phyloP scores from a whole-genome alignment of 371 early-diverging fungal genomes.

The Zychaea mexicana region DNA sequence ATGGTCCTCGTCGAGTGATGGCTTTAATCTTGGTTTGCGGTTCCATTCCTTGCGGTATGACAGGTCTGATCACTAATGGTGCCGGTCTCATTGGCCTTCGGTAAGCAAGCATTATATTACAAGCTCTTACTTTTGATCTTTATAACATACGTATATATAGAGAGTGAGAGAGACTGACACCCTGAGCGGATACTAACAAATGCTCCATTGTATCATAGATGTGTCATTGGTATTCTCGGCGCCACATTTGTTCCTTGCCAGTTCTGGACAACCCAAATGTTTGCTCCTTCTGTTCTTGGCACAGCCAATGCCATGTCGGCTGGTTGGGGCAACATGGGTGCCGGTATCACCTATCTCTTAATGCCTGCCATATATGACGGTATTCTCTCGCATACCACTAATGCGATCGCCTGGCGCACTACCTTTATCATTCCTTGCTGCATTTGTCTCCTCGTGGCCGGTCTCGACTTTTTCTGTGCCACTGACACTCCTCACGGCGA shows the following conservation, averaged over 20 bases:
- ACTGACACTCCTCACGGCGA: slow-evolving; percentile 49
- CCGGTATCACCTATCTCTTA: slow-evolving; percentile 57
- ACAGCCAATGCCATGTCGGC: slow-evolving; percentile 67
- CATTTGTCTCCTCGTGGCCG: slow-evolving; percentile 45
- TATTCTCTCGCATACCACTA: slow-evolving; percentile 24
- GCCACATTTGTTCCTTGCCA: slow-evolving; percentile 74
- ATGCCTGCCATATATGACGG: slow-evolving; percentile 54
- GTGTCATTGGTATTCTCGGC: slow-evolving; percentile 60
- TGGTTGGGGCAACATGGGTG: slow-evolving; percentile 75
- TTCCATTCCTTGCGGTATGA: slow-evolving; percentile 47
- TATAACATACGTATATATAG: not conserved
- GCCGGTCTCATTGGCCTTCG: slow-evolving; percentile 44
- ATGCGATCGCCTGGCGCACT: slow-evolving; percentile 42
- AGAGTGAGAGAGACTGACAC: too few species aligned
- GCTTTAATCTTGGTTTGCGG: slow-evolving; percentile 48
- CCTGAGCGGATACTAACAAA: not conserved
- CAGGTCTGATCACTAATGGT: slow-evolving; percentile 41
- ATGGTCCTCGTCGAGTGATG: slow-evolving; percentile 59
- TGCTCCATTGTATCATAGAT: slow-evolving; percentile 1
- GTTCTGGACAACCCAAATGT: slow-evolving; percentile 65
- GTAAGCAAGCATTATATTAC: not conserved
- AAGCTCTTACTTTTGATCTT: not conserved
- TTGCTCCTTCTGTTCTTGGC: slow-evolving; percentile 54
- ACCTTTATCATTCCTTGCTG: slow-evolving; percentile 47
- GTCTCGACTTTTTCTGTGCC: slow-evolving; percentile 28